A percentile compares a stretch with the other conserved stretches of the same genome.
Evolutionary conservation across 306 rosid species (phyloP).

Genomic region (Ormosia semicastrata): DNA sequence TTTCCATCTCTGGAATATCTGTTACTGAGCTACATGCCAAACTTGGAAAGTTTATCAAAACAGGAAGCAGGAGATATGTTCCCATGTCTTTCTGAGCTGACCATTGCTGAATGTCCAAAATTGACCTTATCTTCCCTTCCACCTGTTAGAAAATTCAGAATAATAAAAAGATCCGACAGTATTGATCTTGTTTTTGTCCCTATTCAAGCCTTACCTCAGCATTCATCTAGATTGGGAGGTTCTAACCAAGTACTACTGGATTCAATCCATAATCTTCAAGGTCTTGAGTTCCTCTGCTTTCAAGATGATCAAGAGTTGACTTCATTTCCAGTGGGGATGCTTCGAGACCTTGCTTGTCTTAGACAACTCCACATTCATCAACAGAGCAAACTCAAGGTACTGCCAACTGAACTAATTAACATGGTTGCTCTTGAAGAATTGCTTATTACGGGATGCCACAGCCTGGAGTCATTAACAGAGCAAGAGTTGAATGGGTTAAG

Average conservation of each 20-base stretch:
- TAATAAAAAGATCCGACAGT: too few species aligned
- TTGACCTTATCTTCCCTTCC: slow-evolving; percentile 7
- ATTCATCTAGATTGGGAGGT: neutral
- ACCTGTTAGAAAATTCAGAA: neutral
- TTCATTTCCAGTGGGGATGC: neutral
- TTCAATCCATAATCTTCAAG: neutral
- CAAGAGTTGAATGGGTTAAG: neutral
- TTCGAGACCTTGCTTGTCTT: neutral
- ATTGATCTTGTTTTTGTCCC: neutral
- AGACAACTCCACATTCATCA: neutral
- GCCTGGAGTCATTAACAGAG: neutral
- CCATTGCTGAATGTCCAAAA: neutral
- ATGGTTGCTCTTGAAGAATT: neutral
- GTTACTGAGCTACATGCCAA: neutral
- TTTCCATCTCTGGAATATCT: neutral
- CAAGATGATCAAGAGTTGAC: neutral
- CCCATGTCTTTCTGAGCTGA: neutral
- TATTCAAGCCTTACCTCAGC: neutral
- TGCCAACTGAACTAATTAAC: neutral
- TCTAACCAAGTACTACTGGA: neutral
- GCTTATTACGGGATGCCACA: neutral
- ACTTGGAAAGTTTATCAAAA: slow-evolving; percentile 1
- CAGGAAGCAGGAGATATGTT: neutral
- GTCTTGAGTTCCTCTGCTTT: neutral
- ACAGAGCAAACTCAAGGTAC: neutral